These are phyloP conservation scores for Hanseniaspora vineae DNA, from an alignment of 805 yeast genomes.

Conservation along the genomic window DNA sequence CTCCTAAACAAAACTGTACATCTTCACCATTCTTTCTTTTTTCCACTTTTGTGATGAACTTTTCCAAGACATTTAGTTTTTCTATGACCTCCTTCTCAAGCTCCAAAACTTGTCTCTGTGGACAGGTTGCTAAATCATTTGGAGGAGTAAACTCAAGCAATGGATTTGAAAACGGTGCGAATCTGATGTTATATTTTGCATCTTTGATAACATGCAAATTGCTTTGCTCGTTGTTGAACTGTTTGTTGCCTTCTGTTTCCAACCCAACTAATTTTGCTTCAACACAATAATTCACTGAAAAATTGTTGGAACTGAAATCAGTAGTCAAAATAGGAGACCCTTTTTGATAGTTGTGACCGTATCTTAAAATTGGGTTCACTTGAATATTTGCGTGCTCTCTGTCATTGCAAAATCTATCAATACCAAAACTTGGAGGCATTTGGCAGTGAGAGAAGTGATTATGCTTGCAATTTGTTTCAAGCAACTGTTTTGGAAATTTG, in stretches of 20 bases:
- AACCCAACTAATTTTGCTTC: constrained; percentile 43
- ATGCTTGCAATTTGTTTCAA: constrained; percentile 41
- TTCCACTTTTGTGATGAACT: too few species aligned
- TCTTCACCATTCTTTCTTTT: too few species aligned
- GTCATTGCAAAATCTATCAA: constrained; percentile 17
- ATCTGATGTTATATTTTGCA: constrained; percentile 13
- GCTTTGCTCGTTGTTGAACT: background rate
- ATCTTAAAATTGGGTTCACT: constrained; percentile 33
- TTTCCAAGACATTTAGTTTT: too few species aligned
- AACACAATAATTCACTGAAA: constrained; percentile 36
- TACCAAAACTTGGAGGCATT: constrained; percentile 31
- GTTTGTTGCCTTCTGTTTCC: constrained; percentile 2
- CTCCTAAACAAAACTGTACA: too few species aligned
- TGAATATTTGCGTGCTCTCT: constrained; percentile 15
- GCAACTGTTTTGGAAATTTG: constrained; percentile 36
- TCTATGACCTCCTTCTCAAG: constrained; percentile 5
- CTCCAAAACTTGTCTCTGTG: constrained; percentile 13
- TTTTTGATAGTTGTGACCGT: constrained; percentile 34
- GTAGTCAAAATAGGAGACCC: constrained; percentile 42
- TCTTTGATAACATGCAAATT: constrained; percentile 12
- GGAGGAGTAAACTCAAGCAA: constrained; percentile 6
- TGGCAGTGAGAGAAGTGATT: constrained; percentile 20
- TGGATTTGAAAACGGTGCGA: constrained; percentile 17
- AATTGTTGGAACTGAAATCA: constrained; percentile 27
- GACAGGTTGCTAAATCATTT: constrained; percentile 5